These are phyloP conservation scores for Cutaneotrichosporon curvatum DNA, from an alignment of 1,284 basidiomycete genomes.

Conservation along the genomic window DNA sequence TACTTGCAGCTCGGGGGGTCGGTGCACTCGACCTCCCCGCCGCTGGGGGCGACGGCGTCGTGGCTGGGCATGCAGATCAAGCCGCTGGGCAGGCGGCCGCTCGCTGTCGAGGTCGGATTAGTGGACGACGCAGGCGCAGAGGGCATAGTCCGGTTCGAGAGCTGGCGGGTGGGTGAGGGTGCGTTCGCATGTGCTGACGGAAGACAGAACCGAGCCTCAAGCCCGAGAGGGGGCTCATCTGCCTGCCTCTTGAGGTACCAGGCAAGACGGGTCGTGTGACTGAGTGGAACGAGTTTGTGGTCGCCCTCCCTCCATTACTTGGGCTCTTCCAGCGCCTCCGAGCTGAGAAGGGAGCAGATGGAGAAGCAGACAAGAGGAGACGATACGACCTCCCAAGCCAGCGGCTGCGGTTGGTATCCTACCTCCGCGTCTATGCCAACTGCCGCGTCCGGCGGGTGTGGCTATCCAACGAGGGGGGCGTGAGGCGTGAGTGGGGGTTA, in stretches of 20 bases:
- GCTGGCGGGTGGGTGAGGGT: slow-evolving; percentile 60
- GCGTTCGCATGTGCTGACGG: not conserved
- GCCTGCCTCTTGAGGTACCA: slow-evolving; percentile 67
- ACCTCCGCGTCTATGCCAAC: slow-evolving; percentile 70
- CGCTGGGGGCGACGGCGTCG: slow-evolving; percentile 59
- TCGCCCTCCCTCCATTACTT: slow-evolving; percentile 58
- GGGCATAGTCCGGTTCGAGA: slow-evolving; percentile 64
- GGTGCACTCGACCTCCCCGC: not conserved
- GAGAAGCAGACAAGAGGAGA: slow-evolving; percentile 10
- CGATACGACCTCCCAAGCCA: slow-evolving; percentile 51
- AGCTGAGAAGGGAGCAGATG: not conserved
- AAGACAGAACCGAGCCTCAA: slow-evolving; percentile 58
- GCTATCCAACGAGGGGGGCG: slow-evolving; percentile 47
- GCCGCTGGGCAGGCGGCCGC: slow-evolving; percentile 56
- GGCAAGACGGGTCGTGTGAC: slow-evolving; percentile 61
- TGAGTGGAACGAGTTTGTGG: slow-evolving; percentile 61
- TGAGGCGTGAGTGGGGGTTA: slow-evolving; percentile 10
- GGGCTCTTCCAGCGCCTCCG: slow-evolving; percentile 51
- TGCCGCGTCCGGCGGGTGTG: slow-evolving; percentile 72
- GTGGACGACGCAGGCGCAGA: slow-evolving; percentile 57
- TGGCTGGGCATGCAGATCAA: slow-evolving; percentile 71
- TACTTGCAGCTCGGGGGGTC: slow-evolving; percentile 49
- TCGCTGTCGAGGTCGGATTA: slow-evolving; percentile 69
- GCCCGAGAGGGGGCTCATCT: slow-evolving; percentile 47
- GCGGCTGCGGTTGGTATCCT: slow-evolving; percentile 58